phyloP scores from a whole-genome alignment of 176 grass and related monocot genomes.

The Leersia perrieri region DNA sequence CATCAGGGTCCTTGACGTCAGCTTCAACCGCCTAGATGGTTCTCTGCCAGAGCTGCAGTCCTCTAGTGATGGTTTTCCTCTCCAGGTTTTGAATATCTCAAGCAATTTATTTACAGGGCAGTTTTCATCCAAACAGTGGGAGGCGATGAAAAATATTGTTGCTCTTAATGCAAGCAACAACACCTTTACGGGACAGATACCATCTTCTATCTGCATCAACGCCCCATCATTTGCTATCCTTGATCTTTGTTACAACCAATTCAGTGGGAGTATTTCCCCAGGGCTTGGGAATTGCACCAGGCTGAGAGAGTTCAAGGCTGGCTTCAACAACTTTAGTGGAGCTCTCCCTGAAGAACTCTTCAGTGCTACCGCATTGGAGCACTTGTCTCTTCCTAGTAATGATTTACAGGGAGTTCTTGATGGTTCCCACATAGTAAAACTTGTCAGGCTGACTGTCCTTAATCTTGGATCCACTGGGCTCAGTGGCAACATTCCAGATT shows the following conservation, averaged over 20 bases:
- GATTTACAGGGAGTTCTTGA: conserved; percentile 48
- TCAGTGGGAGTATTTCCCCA: conserved; percentile 47
- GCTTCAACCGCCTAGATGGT: conserved; percentile 53
- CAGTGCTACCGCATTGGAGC: conserved; percentile 42
- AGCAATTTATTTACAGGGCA: conserved; percentile 57
- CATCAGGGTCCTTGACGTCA: conserved; percentile 57
- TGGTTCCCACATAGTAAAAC: conserved; percentile 41
- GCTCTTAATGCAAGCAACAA: conserved; percentile 80
- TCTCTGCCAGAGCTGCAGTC: conserved; percentile 28
- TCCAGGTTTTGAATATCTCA: conserved; percentile 76
- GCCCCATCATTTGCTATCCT: conserved; percentile 46
- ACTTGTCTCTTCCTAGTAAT: conserved; percentile 54
- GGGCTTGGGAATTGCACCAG: conserved; percentile 58
- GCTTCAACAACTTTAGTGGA: conserved; percentile 52
- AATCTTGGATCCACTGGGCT: conserved; percentile 52
- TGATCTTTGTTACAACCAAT: conserved; percentile 54
- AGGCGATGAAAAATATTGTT: conserved; percentile 42
- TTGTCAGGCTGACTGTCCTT: conserved; percentile 42
- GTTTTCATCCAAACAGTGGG: conserved; percentile 41
- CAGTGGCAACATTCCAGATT: conserved; percentile 42
- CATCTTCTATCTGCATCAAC: conserved; percentile 46
- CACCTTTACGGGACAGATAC: conserved; percentile 61
- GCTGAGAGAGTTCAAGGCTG: conserved; percentile 55
- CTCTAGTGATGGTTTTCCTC: conserved; percentile 14
- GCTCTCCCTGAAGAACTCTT: conserved; percentile 54